phyloP scores from a whole-genome alignment of 129 eudicot species.

The Pittosporum tobira region DNA sequence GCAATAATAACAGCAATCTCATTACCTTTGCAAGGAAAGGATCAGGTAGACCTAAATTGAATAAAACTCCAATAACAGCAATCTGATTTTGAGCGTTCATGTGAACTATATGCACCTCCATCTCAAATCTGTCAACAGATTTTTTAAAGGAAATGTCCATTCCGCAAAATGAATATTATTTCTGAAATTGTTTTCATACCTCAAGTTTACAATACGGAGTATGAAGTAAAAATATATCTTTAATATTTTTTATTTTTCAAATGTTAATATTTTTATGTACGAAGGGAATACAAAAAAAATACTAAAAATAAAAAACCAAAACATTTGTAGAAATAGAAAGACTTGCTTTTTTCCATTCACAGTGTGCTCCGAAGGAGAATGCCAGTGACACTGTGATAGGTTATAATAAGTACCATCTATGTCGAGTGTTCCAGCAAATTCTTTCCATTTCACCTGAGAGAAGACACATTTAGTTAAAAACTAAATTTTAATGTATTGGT shows the following conservation, averaged over 20 bases:
- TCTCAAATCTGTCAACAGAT: conserved; percentile 6
- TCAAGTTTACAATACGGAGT: too few species aligned
- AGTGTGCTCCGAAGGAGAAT: conserved; percentile 15
- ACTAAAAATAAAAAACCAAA: too few species aligned
- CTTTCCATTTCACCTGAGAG: conserved; percentile 13
- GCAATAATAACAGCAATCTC: background rate
- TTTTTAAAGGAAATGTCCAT: too few species aligned
- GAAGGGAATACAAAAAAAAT: too few species aligned
- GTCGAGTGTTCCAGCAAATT: conserved; percentile 9
- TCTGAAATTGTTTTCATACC: too few species aligned
- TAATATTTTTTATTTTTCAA: too few species aligned
- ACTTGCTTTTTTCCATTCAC: conserved; percentile 1
- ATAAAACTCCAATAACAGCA: conserved; percentile 17
- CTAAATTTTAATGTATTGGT: background rate
- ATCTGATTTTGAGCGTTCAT: background rate
- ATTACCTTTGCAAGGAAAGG: conserved; percentile 11
- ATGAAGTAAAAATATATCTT: too few species aligned
- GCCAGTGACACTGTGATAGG: conserved; percentile 4
- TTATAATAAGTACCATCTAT: conserved; percentile 4
- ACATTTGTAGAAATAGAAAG: background rate
- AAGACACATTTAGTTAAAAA: too few species aligned
- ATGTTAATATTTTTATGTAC: too few species aligned
- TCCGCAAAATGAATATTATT: too few species aligned
- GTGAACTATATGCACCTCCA: conserved; percentile 23
- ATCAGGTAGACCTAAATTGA: conserved; percentile 16